A percentile compares a stretch with the other conserved stretches of the same genome.
Conservation (phyloP, 2,329 filamentous ascomycete genomes). For the Escovopsis sp. region DNA sequence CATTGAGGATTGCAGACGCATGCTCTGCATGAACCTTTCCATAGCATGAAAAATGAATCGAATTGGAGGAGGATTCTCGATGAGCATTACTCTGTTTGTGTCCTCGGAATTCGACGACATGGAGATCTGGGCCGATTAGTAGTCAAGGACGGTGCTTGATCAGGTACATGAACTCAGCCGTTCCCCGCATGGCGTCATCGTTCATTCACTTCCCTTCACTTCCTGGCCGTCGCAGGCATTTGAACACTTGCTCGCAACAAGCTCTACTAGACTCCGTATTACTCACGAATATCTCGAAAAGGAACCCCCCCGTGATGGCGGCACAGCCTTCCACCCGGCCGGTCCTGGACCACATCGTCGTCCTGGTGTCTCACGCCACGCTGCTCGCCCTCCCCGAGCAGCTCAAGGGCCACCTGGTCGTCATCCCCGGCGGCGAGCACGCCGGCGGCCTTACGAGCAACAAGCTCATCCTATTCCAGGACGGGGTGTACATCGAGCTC, state of each 20-base stretch:
- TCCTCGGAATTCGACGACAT: too few relatives aligned
- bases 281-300: neutral
- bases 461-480: conserved; percentile 44
- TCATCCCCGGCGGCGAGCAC: conserved; percentile 46
- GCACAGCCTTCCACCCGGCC: conserved; percentile 7
- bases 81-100: too few relatives aligned
- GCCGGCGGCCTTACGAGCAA: conserved; percentile 47
- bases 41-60: too few relatives aligned
- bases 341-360: conserved; percentile 47
- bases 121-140: neutral
- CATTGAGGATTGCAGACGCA: too few relatives aligned
- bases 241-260: neutral
- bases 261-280: neutral
- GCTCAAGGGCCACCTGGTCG: conserved; percentile 38
- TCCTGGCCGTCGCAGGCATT: neutral
- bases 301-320: neutral
- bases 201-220: too few relatives aligned
- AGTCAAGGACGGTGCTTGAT: neutral
- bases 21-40: too few relatives aligned
- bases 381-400: conserved; percentile 32
- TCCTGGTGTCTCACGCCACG: conserved; percentile 40
- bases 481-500: conserved; percentile 53
- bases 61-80: too few relatives aligned
- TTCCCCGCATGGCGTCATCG: neutral
- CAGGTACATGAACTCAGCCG: too few relatives aligned